Evolutionary conservation across 306 rosid species (phyloP), one percentile per base, ranked within the genome.

Genomic region (Gleditsia sinensis): DNA sequence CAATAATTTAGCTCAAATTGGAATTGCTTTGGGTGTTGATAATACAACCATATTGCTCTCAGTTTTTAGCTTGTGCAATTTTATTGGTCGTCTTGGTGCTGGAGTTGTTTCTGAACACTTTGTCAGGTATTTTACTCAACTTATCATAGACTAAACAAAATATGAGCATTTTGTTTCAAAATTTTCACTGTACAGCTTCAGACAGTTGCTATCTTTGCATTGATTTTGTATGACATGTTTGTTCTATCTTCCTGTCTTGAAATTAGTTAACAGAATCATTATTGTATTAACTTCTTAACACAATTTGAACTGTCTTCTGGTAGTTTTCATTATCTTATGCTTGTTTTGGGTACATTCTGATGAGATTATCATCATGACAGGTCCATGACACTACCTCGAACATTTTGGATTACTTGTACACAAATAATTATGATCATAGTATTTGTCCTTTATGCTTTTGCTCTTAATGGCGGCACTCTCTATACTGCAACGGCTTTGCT

Each of bases 1-100:
- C 59, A 93, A 93, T 71, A 93, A 93, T 78, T 74, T 93, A 82
- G 91, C 93, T 79, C 98, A 91, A 78, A 93, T 91, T 81, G 97
- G 97, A 76, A 76, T 82, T 71, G 78, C 98, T 45, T 81, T 86
- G 51, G 98, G 97, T 21, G 75, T 24, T 40, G 70, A 81, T 30
- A 50, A 93, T 74, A 79, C 97, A 2, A 89, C 94, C 57, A 80
- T 89, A 68, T 77, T 91, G 82, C 75, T 93, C 51, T 76, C 96
- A 34, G 80, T 91, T 69, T 91, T 91, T 84, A 86, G 98, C 84
- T 89, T 91, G 61, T 93, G 93, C 85, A 91, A 89, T 74, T 93
- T 93, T 49, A 61, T 53, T 0, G 97, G 96, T 60, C 96, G 94
- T 55, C 88, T 93, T 60, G 97, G 98, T 70, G 87, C 91, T 1